Evolutionary conservation across 179 eudicot species (phyloP), one percentile per base, ranked within the genome.

Genomic region (Beta lomatogona): DNA sequence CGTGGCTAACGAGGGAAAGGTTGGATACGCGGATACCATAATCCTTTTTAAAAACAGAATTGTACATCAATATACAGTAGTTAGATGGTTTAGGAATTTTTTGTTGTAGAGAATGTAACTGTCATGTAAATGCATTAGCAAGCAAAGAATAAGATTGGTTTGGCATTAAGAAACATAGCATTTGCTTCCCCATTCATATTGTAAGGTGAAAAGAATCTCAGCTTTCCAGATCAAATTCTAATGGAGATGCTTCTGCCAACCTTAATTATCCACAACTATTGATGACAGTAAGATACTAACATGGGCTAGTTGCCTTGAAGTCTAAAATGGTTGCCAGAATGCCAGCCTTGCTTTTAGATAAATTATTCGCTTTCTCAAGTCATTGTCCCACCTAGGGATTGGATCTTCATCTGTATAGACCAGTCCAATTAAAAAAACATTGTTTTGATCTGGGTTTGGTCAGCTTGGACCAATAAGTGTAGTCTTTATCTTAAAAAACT

Each of bases 31-130:
- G 13, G 0, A 21, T n/a, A 68, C 76, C 74, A 22, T 53, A 53
- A 14, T 21, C n/a, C 15, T 22, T 22, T 52, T 72, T 0, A 19
- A 13, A 7, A 75, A 57, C 45, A 52, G 31, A 48, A 76, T 36
- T 82, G 81, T 82, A 82, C 19, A 73, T 76, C 70, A 57, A 58
- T 41, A 22, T 75, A 68, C 52, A 28, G 28, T 6, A 21, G 58
- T 52, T 82, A 78, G 85, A 59, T 28, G n/a, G 45, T 63, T 52
- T 77, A 73, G 81, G 68, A 45, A 16, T 72, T 53, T 21, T 65
- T 77, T 82, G 73, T 77, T 82, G 84, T 82, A 82, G 84, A 77
- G 71, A 71, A 44, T 72, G 53, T 54, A 22, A 57, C 12, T 65
- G 74, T 73, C 28, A 73, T 57, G 75, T 82, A 78, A 41, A 78